Percentiles rank a stretch among this genome's conserved stretches.
These are phyloP conservation scores for Colletotrichum ledebouriae DNA, from an alignment of 2,329 filamentous ascomycete genomes.

Conservation along the genomic window DNA sequence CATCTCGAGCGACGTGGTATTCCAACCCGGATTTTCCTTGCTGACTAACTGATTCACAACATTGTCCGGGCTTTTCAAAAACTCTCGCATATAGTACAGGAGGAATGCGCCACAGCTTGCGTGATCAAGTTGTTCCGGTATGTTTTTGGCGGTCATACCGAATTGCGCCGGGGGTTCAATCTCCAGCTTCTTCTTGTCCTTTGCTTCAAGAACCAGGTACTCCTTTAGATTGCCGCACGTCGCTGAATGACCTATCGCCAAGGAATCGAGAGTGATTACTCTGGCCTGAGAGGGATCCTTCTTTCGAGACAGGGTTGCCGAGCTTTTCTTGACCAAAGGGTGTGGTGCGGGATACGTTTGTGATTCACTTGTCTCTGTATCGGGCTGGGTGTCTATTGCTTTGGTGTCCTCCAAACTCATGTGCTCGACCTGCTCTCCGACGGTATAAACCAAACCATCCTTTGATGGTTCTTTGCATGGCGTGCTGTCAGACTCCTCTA, in stretches of 20 bases:
- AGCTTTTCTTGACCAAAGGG: conserved; percentile 29
- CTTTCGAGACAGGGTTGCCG: conserved; percentile 49
- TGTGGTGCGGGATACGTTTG: conserved; percentile 13
- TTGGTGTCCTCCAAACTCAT: conserved; percentile 33
- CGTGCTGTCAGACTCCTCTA: not conserved
- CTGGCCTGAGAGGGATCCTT: conserved; percentile 69
- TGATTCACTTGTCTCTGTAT: conserved; percentile 28
- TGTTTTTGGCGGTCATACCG: conserved; percentile 77
- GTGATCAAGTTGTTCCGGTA: conserved; percentile 86
- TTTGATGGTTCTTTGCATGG: conserved; percentile 31
- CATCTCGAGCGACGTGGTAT: conserved; percentile 70
- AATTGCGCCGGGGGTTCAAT: conserved; percentile 53
- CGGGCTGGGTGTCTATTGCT: not conserved
- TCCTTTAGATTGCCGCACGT: conserved; percentile 79
- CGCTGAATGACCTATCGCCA: conserved; percentile 73
- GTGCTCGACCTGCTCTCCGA: conserved; percentile 21
- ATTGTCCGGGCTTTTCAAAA: conserved; percentile 78
- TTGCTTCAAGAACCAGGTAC: conserved; percentile 82
- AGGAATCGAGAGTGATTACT: conserved; percentile 90
- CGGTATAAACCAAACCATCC: conserved; percentile 27
- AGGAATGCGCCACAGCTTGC: conserved; percentile 93
- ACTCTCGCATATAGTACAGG: conserved; percentile 85
- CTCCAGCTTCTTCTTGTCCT: conserved; percentile 66
- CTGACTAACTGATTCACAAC: conserved; percentile 78
- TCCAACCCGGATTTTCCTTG: conserved; percentile 64